Conservation (phyloP, 805 yeast species). For the Saturnispora dispora region DNA sequence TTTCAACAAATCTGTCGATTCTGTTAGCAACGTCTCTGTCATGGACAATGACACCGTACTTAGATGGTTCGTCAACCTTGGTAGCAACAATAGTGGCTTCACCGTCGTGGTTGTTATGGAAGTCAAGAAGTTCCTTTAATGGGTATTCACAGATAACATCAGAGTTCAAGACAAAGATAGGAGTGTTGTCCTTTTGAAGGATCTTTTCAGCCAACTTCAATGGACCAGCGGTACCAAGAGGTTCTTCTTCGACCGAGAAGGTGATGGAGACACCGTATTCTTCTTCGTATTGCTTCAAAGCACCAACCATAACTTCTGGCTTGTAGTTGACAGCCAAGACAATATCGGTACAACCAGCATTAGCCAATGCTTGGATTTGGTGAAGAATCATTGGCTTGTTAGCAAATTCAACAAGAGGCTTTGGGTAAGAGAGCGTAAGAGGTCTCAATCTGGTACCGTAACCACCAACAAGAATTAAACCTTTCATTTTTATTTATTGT, state of each 20-base stretch:
- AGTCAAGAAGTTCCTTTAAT: slow-evolving; percentile 79
- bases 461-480: slow-evolving; percentile 97
- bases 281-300: slow-evolving; percentile 88
- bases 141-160: slow-evolving; percentile 99
- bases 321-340: slow-evolving; percentile 98
- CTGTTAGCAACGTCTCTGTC: slow-evolving; percentile 91
- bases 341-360: slow-evolving; percentile 97
- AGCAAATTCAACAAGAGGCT: slow-evolving; percentile 95
- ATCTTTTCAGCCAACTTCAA: slow-evolving; percentile 92
- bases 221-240: slow-evolving; percentile 99
- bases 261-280: slow-evolving; percentile 92
- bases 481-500: slow-evolving; percentile 53
- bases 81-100: slow-evolving; percentile 98
- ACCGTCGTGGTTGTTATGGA: slow-evolving; percentile 95
- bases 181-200: slow-evolving; percentile 88
- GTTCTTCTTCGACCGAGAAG: slow-evolving; percentile 98
- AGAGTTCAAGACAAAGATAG: slow-evolving; percentile 95
- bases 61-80: slow-evolving; percentile 98
- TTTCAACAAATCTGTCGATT: slow-evolving; percentile 98
- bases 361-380: slow-evolving; percentile 96
- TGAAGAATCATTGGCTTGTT: slow-evolving; percentile 99
- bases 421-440: slow-evolving; percentile 86
- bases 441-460: slow-evolving; percentile 99
- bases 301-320: slow-evolving; percentile 97
- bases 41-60: slow-evolving; percentile 98